Evolutionary conservation across 2,329 filamentous ascomycete genomes (phyloP), one percentile per base, ranked within the genome.

Genomic region (Cryphonectria nitschkei): DNA sequence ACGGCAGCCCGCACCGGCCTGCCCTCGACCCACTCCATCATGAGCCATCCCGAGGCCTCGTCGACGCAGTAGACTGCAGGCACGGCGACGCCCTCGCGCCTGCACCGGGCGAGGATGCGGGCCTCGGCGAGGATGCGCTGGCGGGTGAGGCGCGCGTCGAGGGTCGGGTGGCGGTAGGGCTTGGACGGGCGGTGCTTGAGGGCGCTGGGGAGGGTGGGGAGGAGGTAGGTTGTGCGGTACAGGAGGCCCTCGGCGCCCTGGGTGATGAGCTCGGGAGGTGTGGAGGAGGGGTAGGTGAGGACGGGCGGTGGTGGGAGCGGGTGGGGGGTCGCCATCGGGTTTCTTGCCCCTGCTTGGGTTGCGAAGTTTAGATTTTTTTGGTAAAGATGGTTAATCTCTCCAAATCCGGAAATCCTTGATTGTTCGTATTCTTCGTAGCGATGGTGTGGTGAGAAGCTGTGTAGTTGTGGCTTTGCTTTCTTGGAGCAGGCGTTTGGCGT

Each of bases 201-300:
- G 0, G 95, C 93, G 78, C 90, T 92, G 19, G 92, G 88, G 13
- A 88, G 84, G 70, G 85, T 80, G 54, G 92, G 87, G 1, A 87
- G 80, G 68, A 98, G 90, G 82, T 93, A 97, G 69, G 89, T 90
- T 26, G 93, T 95, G 80, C 90, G 91, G 88, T 97, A 98, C 78
- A 99, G 89, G 74, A 95, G 93, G 72, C 93, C 95, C 88, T 99
- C 96, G 79, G 96, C 96, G 82, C 96, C 96, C 86, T 98, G 96
- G 70, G 93, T 91, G 76, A 98, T 89, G 77, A 97, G 92, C 65
- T 79, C 81, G 74, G 93, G 89, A 65, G 88, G 81, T 75, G 84
- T 80, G 54, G 88, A 84, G 73, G 87, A 84, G 79, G 88, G 87
- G 83, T 89, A 84, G 71, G 85, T 84, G 81, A 94, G 91, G 75